Base-by-base conservation (phyloP, 176 grass and related monocot species). In the Aechmea fasciata region DNA sequence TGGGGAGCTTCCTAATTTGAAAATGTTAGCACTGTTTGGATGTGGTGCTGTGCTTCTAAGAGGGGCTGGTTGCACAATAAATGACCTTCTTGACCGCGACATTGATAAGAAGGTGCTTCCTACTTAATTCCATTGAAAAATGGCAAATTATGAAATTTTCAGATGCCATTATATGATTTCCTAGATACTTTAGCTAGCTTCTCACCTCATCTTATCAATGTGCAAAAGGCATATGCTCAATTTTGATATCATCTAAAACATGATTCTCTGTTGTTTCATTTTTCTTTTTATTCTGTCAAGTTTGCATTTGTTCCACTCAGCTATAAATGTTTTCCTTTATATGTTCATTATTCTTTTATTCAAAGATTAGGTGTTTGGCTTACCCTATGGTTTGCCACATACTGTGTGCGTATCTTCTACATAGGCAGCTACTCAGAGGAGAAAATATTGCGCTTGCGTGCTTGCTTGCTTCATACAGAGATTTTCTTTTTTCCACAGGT, bases 61-160 rank as follows among this genome's bases (percentile, higher is more conserved):
- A 65, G 91, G 91, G 2, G 91, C 85, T 69, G 88, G 88, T 52
- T 91, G 91, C 75, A 96, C 91, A 2, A 80, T 91, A 24, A 96
- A 96, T 72, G 88, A 96, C 70, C 88, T 96, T 73, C 80, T 96
- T 4, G 88, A 91, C 49, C 80, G 85, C 0, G 85, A 91, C 77
- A 88, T 96, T 52, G 91, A 96, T 74, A 81, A 79, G 17, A 96
- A 91, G 87, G 91, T 88, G 3, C 49, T 33, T 70, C 53, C 11
- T 8, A 9, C 29, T 33, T 33, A 41, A 41, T 55, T 41, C 22
- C 11, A 47, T 47, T 59, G 10, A 25, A 18, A 29, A 57, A 9
- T 71, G 51, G 33, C 33, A 5, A 41, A 59, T 55, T 9, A 50
- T 5, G 13, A 1, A 50, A 69, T 19, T 49, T 50, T 50, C 3